Percentiles rank a stretch among this genome's conserved stretches.
These are phyloP conservation scores for Triticum timopheevii DNA, from an alignment of 176 grass and related monocot genomes.

Conservation along the genomic window DNA sequence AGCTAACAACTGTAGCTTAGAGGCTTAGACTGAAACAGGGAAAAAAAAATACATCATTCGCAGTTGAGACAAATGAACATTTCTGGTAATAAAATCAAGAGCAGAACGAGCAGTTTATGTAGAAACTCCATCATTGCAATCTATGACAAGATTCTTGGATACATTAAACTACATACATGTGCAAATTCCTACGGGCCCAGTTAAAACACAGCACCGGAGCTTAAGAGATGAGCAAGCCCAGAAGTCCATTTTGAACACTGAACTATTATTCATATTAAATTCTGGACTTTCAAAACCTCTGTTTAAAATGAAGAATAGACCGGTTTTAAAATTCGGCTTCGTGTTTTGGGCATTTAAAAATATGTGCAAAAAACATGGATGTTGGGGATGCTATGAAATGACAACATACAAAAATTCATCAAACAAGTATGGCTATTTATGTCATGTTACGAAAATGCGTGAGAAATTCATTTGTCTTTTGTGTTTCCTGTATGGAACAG, in stretches of 20 bases:
- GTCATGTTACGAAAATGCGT: not conserved
- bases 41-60: slow-evolving; percentile 2
- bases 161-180: not conserved
- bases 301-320: not conserved
- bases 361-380: not conserved
- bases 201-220: not conserved
- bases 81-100: not conserved
- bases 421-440: not conserved
- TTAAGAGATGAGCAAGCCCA: not conserved
- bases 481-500: not conserved
- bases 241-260: not conserved
- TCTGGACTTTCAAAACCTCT: too few relatives aligned
- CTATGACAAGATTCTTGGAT: not conserved
- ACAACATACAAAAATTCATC: not conserved
- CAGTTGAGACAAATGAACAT: not conserved
- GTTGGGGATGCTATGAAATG: not conserved
- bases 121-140: not conserved
- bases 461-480: not conserved
- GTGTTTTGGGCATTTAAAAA: not conserved
- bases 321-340: not conserved
- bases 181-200: not conserved
- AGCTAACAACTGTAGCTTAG: not conserved
- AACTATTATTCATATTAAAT: not conserved
- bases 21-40: not conserved
- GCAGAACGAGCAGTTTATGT: too few relatives aligned